These are phyloP conservation scores for Lactarius vividus DNA, from an alignment of 768 basidiomycete genomes.

Conservation along the genomic window DNA sequence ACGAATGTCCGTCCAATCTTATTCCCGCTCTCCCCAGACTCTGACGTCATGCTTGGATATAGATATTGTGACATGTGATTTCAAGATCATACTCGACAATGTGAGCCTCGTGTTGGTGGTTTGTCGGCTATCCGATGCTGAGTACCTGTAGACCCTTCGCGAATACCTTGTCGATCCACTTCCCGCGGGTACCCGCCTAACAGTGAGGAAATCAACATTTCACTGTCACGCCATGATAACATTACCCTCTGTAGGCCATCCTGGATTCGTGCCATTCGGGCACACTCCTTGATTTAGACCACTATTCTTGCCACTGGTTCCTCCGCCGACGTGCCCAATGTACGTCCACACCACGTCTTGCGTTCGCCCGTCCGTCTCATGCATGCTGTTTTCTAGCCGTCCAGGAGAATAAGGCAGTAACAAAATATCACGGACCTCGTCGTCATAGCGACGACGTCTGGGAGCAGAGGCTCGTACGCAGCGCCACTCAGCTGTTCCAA, in stretches of 20 bases:
- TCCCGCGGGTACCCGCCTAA: conserved; percentile 23
- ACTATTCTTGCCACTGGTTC: conserved; percentile 24
- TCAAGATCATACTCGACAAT: conserved; percentile 20
- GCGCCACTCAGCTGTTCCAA: neutral
- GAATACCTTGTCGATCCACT: conserved; percentile 25
- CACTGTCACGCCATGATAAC: too few species aligned
- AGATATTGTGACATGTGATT: conserved; percentile 19
- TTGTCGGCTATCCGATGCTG: neutral
- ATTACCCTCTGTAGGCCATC: conserved; percentile 23
- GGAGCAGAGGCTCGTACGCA: neutral
- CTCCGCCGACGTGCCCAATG: neutral
- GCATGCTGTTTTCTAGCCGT: neutral
- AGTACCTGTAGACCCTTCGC: conserved; percentile 21
- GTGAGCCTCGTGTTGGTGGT: conserved; percentile 11
- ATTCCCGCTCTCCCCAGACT: neutral
- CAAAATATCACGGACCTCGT: neutral
- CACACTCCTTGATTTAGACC: conserved; percentile 26
- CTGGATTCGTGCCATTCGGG: conserved; percentile 30
- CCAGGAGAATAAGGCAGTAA: neutral
- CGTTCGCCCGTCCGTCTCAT: neutral
- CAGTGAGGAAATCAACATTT: conserved; percentile 1
- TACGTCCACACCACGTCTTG: neutral
- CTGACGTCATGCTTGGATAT: neutral
- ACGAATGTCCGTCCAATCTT: conserved; percentile 13
- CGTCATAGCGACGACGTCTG: conserved; percentile 7